Conservation (phyloP, 148 eudicot species). For the Persicaria tinctoria region DNA sequence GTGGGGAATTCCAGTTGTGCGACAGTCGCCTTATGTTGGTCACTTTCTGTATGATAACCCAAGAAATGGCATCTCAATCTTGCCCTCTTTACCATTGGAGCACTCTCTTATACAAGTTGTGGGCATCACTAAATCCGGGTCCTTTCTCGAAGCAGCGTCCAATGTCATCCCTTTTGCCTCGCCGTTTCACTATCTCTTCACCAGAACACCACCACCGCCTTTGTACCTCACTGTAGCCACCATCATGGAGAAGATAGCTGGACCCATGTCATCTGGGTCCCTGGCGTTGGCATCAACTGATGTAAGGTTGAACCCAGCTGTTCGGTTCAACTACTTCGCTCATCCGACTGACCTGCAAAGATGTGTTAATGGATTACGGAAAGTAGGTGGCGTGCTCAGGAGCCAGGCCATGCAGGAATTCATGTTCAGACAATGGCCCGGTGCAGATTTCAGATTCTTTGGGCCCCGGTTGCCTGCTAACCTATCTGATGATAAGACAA, state of each 20-base stretch:
- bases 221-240: slow-evolving; percentile 68
- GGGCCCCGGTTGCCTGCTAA: slow-evolving; percentile 72
- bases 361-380: slow-evolving; percentile 72
- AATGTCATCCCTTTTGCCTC: slow-evolving; percentile 57
- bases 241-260: slow-evolving; percentile 76
- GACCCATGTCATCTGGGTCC: slow-evolving; percentile 65
- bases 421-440: slow-evolving; percentile 40
- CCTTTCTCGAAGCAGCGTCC: slow-evolving; percentile 81
- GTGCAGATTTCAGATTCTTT: slow-evolving; percentile 53
- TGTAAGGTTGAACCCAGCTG: slow-evolving; percentile 51
- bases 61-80: slow-evolving; percentile 77
- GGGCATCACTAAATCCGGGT: slow-evolving; percentile 71
- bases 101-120: slow-evolving; percentile 95
- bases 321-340: slow-evolving; percentile 74
- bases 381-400: slow-evolving; percentile 49
- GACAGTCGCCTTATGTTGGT: slow-evolving; percentile 76
- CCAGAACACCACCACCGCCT: slow-evolving; percentile 39
- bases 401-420: slow-evolving; percentile 59
- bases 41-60: slow-evolving; percentile 89
- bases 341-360: slow-evolving; percentile 56
- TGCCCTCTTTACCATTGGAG: slow-evolving; percentile 69
- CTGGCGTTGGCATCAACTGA: slow-evolving; percentile 74
- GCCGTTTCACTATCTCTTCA: slow-evolving; percentile 45
- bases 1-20: slow-evolving; percentile 77
- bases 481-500: slow-evolving; percentile 32